Evolutionary conservation across 805 yeast species (phyloP), one percentile per base, ranked within the genome.

Genomic region (Barnettozyma pratensis): DNA sequence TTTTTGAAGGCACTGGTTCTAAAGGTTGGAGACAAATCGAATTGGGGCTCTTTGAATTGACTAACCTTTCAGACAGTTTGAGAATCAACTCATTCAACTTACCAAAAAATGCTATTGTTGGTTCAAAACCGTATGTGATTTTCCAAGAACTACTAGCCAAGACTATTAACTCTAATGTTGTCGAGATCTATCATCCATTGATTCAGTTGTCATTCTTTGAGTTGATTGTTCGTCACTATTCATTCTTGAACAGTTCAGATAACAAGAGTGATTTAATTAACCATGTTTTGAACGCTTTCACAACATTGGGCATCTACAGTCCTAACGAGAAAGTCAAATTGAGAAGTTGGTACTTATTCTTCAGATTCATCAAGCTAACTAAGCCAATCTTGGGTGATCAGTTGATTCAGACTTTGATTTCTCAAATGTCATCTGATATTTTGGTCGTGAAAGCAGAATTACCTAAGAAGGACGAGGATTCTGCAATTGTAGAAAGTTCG

Each of bases 341-440:
- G 48, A 81, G 97, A 64, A 77, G 95, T 39, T 94, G 98, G 97
- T 92, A 88, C 64, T 71, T 91, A 54, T 88, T 92, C 58, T 83
- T 83, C 60, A 78, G 96, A 63, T 87, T 91, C 59, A 75, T 90
- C 52, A 88, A 85, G 62, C 71, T 85, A 42, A 83, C 92, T 2
- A 85, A 82, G 60, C 89, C 90, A 36, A 69, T 77, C 43, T 67
- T 82, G 38, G 76, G 82, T 31, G 76, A 72, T 41, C 65, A 56
- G 48, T 67, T 72, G 48, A 72, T 79, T 59, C 83, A 77, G 38
- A 80, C 77, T 53, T 73, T 86, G 34, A 74, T 91, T 31, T 65
- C 75, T 44, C 76, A 77, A 53, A 72, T 91, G 42, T 73, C 85
- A 31, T 80, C 84, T 2, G 71, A 72, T 35, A 69, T 89, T 47